phyloP scores from a whole-genome alignment of 352 stramenopile genomes.

The Globisporangium cystogenes region DNA sequence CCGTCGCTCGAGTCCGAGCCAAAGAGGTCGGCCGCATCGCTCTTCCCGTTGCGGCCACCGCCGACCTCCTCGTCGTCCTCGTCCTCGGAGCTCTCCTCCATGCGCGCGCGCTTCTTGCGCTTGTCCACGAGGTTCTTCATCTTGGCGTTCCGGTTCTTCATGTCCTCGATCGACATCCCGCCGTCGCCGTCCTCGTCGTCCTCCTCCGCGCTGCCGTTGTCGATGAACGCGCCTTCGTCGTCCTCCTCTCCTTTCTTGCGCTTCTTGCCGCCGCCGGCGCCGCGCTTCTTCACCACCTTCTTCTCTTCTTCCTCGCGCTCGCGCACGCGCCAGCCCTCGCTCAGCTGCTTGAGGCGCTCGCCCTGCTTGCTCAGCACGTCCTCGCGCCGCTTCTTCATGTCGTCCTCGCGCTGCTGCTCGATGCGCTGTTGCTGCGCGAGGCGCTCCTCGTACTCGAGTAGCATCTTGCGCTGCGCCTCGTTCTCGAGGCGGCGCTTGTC shows the following conservation, averaged over 20 bases:
- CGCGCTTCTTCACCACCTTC: slow-evolving; percentile 67
- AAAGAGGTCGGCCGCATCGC: slow-evolving; percentile 55
- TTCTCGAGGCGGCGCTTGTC: slow-evolving; percentile 81
- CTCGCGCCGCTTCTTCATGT: slow-evolving; percentile 52
- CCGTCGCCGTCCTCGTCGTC: slow-evolving; percentile 35
- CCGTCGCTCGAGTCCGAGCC: slow-evolving; percentile 82
- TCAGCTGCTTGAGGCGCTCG: slow-evolving; percentile 75
- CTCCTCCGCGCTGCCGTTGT: slow-evolving; percentile 25
- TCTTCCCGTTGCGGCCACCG: background rate
- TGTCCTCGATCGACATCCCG: slow-evolving; percentile 84
- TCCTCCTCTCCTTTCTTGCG: slow-evolving; percentile 53
- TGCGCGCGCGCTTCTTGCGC: slow-evolving; percentile 63
- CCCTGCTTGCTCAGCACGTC: slow-evolving; percentile 78
- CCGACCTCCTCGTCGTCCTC: slow-evolving; percentile 42
- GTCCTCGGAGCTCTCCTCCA: slow-evolving; percentile 49
- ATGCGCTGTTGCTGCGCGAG: slow-evolving; percentile 60
- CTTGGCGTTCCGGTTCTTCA: slow-evolving; percentile 86
- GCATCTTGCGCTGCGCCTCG: slow-evolving; percentile 72
- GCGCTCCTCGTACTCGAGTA: slow-evolving; percentile 78
- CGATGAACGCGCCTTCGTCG: slow-evolving; percentile 24
- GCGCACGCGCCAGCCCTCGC: slow-evolving; percentile 76
- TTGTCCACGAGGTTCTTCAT: slow-evolving; percentile 86
- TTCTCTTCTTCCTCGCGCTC: slow-evolving; percentile 83
- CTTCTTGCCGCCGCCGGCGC: slow-evolving; percentile 44
- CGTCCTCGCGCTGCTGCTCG: slow-evolving; percentile 43